Conservation (phyloP, 257 asterid genomes). For the Gentiana macrophylla region DNA sequence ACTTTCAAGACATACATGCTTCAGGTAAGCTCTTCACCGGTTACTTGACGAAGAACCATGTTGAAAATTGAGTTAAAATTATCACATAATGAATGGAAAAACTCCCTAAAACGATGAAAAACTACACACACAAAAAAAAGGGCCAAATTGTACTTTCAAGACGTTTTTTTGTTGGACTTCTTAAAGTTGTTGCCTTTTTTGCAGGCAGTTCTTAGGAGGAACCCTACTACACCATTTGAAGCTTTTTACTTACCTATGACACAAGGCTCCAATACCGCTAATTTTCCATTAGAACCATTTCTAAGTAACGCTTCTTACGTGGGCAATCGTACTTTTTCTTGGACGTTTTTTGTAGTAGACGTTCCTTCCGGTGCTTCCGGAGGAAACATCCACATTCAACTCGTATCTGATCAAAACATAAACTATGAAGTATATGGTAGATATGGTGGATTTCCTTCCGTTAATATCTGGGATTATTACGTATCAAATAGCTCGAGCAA, state of each 20-base stretch:
- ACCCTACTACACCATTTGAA: constrained; percentile 57
- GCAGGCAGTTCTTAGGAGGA: constrained; percentile 68
- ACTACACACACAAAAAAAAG: constrained; percentile 1
- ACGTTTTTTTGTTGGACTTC: neutral
- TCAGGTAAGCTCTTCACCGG: constrained; percentile 39
- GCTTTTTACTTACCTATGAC: constrained; percentile 63
- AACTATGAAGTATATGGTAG: constrained; percentile 63
- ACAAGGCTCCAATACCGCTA: constrained; percentile 37
- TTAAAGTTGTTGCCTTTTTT: constrained; percentile 16
- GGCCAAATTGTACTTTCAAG: constrained; percentile 63
- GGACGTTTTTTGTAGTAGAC: constrained; percentile 82
- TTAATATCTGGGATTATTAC: constrained; percentile 68
- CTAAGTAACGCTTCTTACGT: constrained; percentile 51
- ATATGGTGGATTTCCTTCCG: constrained; percentile 84
- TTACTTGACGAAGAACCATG: too few species aligned
- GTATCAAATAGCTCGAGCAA: constrained; percentile 57
- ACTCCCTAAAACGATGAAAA: too few species aligned
- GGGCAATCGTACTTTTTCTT: constrained; percentile 23
- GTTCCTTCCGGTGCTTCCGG: constrained; percentile 79
- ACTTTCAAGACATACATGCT: constrained; percentile 54
- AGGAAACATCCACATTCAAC: constrained; percentile 60
- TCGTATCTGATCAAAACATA: constrained; percentile 40
- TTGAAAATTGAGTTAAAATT: too few species aligned
- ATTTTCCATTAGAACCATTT: constrained; percentile 73
- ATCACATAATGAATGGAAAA: too few species aligned